Conservation (phyloP, 2,329 filamentous ascomycete species). For the Simplicillium aogashimaense region DNA sequence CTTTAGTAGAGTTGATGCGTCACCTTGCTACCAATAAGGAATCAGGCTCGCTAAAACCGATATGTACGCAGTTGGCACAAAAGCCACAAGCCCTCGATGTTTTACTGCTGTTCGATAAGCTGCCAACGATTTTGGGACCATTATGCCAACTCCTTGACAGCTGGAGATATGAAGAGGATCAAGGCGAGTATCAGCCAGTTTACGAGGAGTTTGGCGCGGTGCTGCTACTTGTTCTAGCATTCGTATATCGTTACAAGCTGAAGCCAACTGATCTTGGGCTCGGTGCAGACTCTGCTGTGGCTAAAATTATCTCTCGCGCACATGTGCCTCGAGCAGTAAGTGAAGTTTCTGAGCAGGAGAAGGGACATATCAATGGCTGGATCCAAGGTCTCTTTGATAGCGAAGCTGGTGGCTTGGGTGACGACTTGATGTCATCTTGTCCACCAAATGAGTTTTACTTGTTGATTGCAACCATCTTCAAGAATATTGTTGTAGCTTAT, state of each 20-base stretch:
- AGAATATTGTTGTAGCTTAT: slow-evolving; percentile 63
- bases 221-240: slow-evolving; percentile 61
- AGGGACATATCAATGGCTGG: slow-evolving; percentile 61
- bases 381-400: slow-evolving; percentile 68
- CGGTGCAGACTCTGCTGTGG: slow-evolving; percentile 60
- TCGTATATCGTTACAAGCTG: slow-evolving; percentile 67
- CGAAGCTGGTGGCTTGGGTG: slow-evolving; percentile 62
- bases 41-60: slow-evolving; percentile 67
- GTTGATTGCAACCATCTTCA: slow-evolving; percentile 66
- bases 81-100: slow-evolving; percentile 66
- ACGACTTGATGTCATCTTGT: slow-evolving; percentile 74
- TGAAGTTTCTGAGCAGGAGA: slow-evolving; percentile 55
- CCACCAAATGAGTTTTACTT: slow-evolving; percentile 76
- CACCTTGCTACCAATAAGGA: slow-evolving; percentile 63
- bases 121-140: slow-evolving; percentile 59
- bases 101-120: slow-evolving; percentile 64
- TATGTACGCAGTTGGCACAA: slow-evolving; percentile 64
- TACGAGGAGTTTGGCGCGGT: slow-evolving; percentile 81
- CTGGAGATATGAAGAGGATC: slow-evolving; percentile 76
- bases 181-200: slow-evolving; percentile 73
- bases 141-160: slow-evolving; percentile 67
- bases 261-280: slow-evolving; percentile 44
- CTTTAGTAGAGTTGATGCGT: slow-evolving; percentile 62
- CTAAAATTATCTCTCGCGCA: slow-evolving; percentile 52
- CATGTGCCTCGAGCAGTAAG: slow-evolving; percentile 46